A percentile compares a stretch with the other conserved stretches of the same genome.
Evolutionary conservation across 192 early-diverging fungal genomes (phyloP).

Genomic region (Neocallimastix lanati): DNA sequence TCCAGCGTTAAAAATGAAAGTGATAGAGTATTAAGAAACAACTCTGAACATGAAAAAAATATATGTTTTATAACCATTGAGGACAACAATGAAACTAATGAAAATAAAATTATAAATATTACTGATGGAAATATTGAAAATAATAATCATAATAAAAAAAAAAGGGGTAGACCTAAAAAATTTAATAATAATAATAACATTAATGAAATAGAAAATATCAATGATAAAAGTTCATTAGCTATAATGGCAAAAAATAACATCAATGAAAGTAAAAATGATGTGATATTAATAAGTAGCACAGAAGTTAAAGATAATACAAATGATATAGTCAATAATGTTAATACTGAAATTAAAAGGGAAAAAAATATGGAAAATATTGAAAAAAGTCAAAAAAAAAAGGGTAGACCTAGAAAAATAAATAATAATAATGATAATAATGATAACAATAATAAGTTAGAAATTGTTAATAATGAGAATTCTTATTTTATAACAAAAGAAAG

Average conservation of each 20-base stretch:
- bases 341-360: background rate
- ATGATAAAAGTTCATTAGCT: no score
- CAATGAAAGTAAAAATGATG: background rate
- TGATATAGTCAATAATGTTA: background rate
- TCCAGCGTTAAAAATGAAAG: no score
- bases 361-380: background rate
- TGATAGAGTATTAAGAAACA: no score
- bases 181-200: background rate
- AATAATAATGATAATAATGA: background rate
- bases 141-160: background rate
- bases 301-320: background rate
- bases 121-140: background rate
- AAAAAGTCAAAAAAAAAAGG: background rate
- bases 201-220: no score
- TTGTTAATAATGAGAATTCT: no score
- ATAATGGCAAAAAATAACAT: background rate
- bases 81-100: no score
- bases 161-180: background rate
- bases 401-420: background rate
- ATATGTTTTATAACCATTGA: no score
- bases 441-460: no score
- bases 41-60: no score
- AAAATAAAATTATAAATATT: no score
- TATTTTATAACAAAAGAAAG: no score
- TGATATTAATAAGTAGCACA: background rate